Evolutionary conservation across 805 yeast genomes (phyloP).

Genomic region (Yamadazyma sp.): DNA sequence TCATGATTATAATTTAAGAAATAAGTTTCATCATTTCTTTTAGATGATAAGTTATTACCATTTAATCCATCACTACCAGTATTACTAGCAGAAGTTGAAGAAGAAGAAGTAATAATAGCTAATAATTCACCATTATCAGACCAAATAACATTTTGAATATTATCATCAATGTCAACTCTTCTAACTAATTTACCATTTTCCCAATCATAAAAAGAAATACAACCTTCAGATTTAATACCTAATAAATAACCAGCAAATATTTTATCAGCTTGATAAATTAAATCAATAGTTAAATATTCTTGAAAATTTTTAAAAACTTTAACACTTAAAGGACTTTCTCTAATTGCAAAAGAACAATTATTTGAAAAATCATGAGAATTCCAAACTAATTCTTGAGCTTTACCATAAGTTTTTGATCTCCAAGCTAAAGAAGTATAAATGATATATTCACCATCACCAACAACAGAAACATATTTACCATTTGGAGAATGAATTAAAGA

Average conservation of each 20-base stretch:
- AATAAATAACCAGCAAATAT: conserved; percentile 86
- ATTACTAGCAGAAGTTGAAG: conserved; percentile 1
- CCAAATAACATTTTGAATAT: conserved; percentile 83
- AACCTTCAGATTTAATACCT: conserved; percentile 80
- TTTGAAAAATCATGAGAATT: conserved; percentile 75
- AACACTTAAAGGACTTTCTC: conserved; percentile 64
- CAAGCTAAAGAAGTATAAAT: conserved; percentile 96
- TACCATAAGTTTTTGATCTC: conserved; percentile 93
- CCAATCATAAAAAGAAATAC: conserved; percentile 92
- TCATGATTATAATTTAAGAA: conserved; percentile 73
- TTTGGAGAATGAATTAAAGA: conserved; percentile 89
- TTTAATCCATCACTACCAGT: conserved; percentile 6
- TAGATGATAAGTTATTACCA: conserved; percentile 11
- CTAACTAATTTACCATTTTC: conserved; percentile 79
- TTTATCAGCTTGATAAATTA: conserved; percentile 72
- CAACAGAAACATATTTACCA: conserved; percentile 94
- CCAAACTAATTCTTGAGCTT: conserved; percentile 92
- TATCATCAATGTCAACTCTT: conserved; percentile 76
- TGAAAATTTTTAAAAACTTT: conserved; percentile 81
- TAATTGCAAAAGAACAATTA: conserved; percentile 66
- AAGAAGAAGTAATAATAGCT: conserved; percentile 52
- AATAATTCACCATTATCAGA: conserved; percentile 89
- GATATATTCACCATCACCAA: conserved; percentile 97
- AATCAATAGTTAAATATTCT: conserved; percentile 64
- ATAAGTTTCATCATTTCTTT: conserved; percentile 59